A percentile compares a stretch with the other conserved stretches of the same genome.
These are phyloP conservation scores for Kluyveromyces dobzhanskii DNA, from an alignment of 805 yeast species.

Conservation along the genomic window DNA sequence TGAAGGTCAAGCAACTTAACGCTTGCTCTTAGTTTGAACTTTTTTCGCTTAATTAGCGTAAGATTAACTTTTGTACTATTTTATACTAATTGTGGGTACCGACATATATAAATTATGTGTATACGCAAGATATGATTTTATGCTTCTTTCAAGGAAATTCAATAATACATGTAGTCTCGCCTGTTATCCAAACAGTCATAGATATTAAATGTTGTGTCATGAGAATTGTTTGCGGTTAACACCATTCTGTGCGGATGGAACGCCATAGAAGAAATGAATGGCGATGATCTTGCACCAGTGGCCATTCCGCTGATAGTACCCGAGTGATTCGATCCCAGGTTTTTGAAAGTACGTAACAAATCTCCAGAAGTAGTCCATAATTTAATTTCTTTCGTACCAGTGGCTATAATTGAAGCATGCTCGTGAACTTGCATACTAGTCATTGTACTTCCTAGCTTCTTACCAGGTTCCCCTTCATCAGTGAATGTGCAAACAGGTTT, in stretches of 20 bases:
- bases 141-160: background rate
- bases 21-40: too few relatives aligned
- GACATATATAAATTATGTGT: too few relatives aligned
- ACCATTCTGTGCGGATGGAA: constrained; percentile 95
- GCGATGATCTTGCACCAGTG: constrained; percentile 26
- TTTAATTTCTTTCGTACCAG: constrained; percentile 73
- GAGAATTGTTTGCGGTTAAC: constrained; percentile 77
- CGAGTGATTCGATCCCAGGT: constrained; percentile 17
- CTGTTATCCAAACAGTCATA: constrained; percentile 41
- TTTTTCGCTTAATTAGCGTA: too few relatives aligned
- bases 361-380: constrained; percentile 86
- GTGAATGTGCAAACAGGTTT: constrained; percentile 62
- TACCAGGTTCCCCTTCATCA: constrained; percentile 33
- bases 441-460: constrained; percentile 27
- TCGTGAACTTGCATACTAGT: constrained; percentile 81
- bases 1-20: too few relatives aligned
- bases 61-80: too few relatives aligned
- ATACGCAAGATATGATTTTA: too few relatives aligned
- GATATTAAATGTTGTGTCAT: constrained; percentile 62
- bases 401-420: constrained; percentile 90
- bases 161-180: constrained; percentile 9
- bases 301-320: constrained; percentile 27
- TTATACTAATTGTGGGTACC: too few relatives aligned
- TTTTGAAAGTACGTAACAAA: constrained; percentile 49
- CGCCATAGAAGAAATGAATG: constrained; percentile 55